Base-by-base conservation (phyloP, 345 rosid genomes). In the Cardamine resedifolia region DNA sequence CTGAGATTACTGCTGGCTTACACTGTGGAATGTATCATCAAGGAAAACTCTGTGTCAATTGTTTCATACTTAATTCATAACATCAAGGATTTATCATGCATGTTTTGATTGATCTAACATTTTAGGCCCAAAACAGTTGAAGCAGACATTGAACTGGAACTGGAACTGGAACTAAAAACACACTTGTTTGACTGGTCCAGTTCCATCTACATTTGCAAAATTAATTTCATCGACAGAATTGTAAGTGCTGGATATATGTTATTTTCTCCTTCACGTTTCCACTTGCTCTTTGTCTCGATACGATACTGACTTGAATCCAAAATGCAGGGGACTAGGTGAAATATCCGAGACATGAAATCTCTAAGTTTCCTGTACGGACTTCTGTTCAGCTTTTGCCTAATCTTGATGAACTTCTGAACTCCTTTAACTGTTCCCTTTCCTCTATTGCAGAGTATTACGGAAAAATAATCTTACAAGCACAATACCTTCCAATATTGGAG, bases 1-100 rank as follows among this genome's bases (percentile, higher is more conserved):
- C 98, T 79, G 99, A 90, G 82, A 95, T 95, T 64, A 91, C 99
- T 70, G 78, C 87, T 52, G 99, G 97, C 43, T 83, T 91, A 83
- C 87, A 85, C 63, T 85, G 86, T 69, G 97, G 96, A 74, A 91
- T 95, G 71, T 95, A 83, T 72, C 96, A 90, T 80, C 98, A 91
- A 81, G 99, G 99, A 69, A 95, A 95, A 77, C 90, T 91, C 69
- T 90, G 97, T 23, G 92, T 91, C 70, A 95, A 90, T 72, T 26
- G 28, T 28, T 1, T 24, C n/a, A n/a, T n/a, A n/a, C n/a, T n/a
- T n/a, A n/a, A n/a, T n/a, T n/a, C n/a, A n/a, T n/a, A n/a, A n/a
- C n/a, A n/a, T n/a, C n/a, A n/a, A n/a, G n/a, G n/a, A n/a, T n/a
- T n/a, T n/a, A n/a, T n/a, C n/a, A n/a, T n/a, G n/a, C n/a, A n/a